A percentile compares a stretch with the other conserved stretches of the same genome.
phyloP scores from a whole-genome alignment of 345 rosid species.

The Boechera divaricarpa region DNA sequence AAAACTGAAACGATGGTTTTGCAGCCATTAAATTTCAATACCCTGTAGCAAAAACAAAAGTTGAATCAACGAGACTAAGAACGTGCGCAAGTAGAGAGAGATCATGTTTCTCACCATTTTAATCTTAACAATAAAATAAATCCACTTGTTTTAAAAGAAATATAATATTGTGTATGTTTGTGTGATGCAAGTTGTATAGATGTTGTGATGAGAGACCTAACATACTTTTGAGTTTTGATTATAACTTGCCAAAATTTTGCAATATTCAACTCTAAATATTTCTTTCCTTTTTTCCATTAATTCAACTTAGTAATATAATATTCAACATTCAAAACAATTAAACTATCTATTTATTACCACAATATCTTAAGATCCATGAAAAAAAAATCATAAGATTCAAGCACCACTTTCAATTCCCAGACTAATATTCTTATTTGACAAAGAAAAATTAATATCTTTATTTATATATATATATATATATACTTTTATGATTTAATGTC shows the following conservation, averaged over 20 bases:
- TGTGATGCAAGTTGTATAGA: neutral
- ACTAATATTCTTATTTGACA: neutral
- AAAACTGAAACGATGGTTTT: neutral
- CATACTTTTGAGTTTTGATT: neutral
- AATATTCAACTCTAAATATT: neutral
- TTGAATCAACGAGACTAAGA: neutral
- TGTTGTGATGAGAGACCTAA: neutral
- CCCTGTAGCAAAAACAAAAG: neutral
- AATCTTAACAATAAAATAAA: neutral
- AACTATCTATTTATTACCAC: neutral
- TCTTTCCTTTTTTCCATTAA: neutral
- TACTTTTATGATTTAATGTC: too few species aligned
- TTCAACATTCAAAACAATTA: neutral
- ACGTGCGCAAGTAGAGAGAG: neutral
- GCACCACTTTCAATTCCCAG: neutral
- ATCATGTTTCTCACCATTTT: slow-evolving; percentile 7
- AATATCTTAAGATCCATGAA: neutral
- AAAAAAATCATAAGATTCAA: too few species aligned
- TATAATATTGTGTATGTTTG: neutral
- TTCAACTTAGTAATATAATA: neutral
- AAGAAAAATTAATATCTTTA: neutral
- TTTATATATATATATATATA: neutral
- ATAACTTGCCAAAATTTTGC: neutral
- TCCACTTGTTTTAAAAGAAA: neutral
- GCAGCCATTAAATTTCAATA: neutral